phyloP scores from a whole-genome alignment of 2,329 filamentous ascomycete species.

The Phaeosphaeria sp. region DNA sequence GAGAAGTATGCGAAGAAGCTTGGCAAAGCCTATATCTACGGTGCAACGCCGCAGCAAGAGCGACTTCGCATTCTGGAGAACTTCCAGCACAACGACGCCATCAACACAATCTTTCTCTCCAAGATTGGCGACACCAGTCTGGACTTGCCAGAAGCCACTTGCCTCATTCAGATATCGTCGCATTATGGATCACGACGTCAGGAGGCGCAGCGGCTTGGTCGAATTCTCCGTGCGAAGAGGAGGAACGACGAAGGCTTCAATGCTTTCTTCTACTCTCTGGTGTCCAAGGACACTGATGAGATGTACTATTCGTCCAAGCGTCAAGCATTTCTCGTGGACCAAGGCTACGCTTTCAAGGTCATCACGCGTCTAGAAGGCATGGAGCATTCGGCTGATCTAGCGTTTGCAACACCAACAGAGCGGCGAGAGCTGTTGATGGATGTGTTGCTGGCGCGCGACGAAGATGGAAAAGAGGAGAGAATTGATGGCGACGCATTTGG shows the following conservation, averaged over 20 bases:
- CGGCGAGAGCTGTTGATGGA: constrained; percentile 86
- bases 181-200: constrained; percentile 97
- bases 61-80: constrained; percentile 88
- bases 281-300: constrained; percentile 96
- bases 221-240: constrained; percentile 92
- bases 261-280: constrained; percentile 97
- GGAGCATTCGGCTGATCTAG: constrained; percentile 79
- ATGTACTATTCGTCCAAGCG: constrained; percentile 98
- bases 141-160: constrained; percentile 94
- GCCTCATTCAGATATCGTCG: constrained; percentile 94
- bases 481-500: constrained; percentile 73
- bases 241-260: constrained; percentile 99
- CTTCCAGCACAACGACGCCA: constrained; percentile 88
- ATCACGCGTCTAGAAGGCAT: constrained; percentile 95
- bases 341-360: constrained; percentile 98
- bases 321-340: constrained; percentile 95
- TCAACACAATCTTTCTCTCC: constrained; percentile 93
- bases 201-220: constrained; percentile 90
- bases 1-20: constrained; percentile 84
- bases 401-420: constrained; percentile 79
- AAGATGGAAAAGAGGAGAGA: constrained; percentile 71
- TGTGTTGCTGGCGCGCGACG: constrained; percentile 86
- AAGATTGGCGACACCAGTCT: constrained; percentile 99
- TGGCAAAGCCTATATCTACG: constrained; percentile 88
- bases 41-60: constrained; percentile 84